These are phyloP conservation scores for Pseudogymnoascus sp. DNA, from an alignment of 2,329 filamentous ascomycete species.

Conservation along the genomic window DNA sequence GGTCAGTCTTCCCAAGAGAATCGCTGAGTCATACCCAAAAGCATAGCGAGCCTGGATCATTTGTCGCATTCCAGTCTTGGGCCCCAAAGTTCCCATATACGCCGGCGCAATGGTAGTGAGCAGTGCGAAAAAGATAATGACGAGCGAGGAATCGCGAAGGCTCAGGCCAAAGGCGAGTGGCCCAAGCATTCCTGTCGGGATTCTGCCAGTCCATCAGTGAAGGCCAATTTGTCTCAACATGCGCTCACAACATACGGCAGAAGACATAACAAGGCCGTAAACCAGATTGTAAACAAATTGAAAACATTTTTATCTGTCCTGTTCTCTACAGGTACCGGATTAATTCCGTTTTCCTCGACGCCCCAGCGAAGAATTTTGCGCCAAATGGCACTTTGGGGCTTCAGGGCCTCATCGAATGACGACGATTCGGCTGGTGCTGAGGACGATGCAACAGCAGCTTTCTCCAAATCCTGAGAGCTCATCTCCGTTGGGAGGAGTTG, in stretches of 20 bases:
- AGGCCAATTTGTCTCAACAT: background rate
- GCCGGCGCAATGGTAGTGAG: constrained; percentile 47
- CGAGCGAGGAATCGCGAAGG: constrained; percentile 48
- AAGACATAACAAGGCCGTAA: constrained; percentile 49
- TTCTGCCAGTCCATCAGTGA: constrained; percentile 30
- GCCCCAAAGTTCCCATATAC: constrained; percentile 51
- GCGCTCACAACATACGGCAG: constrained; percentile 39
- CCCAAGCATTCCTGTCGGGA: constrained; percentile 58
- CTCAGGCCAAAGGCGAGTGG: constrained; percentile 47
- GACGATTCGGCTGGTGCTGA: background rate
- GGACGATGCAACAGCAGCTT: background rate
- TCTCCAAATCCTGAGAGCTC: background rate
- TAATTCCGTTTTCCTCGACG: constrained; percentile 48
- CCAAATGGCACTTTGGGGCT: constrained; percentile 8
- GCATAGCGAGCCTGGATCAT: constrained; percentile 59
- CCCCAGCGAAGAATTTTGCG: constrained; percentile 26
- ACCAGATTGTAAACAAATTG: constrained; percentile 55
- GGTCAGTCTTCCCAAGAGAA: constrained; percentile 12
- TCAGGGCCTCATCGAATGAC: background rate
- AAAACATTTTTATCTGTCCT: constrained; percentile 46
- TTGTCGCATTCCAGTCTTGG: constrained; percentile 57
- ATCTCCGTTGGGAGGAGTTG: background rate
- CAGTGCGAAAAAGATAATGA: constrained; percentile 58
- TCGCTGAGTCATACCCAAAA: constrained; percentile 40
- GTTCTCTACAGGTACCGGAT: constrained; percentile 47